Evolutionary conservation across 768 basidiomycete genomes (phyloP), one percentile per base, ranked within the genome.

Genomic region (Kwoniella heveanensis): DNA sequence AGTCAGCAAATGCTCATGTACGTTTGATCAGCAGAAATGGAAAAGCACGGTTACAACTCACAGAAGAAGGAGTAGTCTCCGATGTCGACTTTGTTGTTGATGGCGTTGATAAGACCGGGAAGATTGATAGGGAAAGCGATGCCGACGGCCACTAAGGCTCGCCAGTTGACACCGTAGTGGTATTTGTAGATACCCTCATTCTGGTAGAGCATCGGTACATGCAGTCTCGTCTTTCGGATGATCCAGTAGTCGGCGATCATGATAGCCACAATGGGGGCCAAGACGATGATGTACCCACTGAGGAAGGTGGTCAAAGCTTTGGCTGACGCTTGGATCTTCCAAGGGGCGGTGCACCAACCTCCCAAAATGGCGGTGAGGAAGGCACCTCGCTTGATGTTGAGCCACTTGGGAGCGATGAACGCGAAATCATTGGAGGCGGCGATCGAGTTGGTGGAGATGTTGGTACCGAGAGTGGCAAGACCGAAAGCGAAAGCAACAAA

Each of bases 401-500:
- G 85, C 65, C 85, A 93, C 60, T 83, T 67, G 27, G 90, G 91
- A 72, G 83, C 85, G 44, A 90, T 81, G n/a, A 86, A 90, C 2
- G 87, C 89, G 82, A 92, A 85, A 75, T 94, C 92, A 73, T 92
- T 93, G 4, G 88, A 91, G 2, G 90, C 89, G 22, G 83, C 82
- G 53, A 87, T 83, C 6, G 85, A 85, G 79, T 94, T 95, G 22
- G 91, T 90, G 24, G 89, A 88, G 67, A 91, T 87, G 66, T 85
- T 85, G 55, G 82, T 83, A 70, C 86, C 88, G 50, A 92, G 83
- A 0, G 87, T 90, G 6, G 89, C 86, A 27, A 92, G 80, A 37
- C 84, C 82, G 73, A 91, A 91, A 37, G 86, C 84, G 76, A 90
- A 87, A 0, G 89, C 83, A 6, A 86, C 86, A 73, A 94, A 93